These are phyloP conservation scores for Podospora comata DNA, from an alignment of 495 filamentous ascomycete species.

Conservation along the genomic window DNA sequence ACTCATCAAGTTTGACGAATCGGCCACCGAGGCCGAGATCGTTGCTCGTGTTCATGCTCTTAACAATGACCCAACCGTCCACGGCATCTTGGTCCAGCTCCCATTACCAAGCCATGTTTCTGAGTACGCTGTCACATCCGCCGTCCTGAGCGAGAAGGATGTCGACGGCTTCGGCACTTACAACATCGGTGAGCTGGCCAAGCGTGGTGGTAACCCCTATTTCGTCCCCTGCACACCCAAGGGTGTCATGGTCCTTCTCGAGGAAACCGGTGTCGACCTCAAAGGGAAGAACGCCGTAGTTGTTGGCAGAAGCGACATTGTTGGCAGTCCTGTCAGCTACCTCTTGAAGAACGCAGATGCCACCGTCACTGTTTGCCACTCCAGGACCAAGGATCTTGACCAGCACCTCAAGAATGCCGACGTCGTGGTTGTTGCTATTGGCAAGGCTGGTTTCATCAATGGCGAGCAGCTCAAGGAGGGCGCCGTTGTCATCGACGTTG, in stretches of 20 bases:
- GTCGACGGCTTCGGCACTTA: slow-evolving; percentile 92
- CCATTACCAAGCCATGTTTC: slow-evolving; percentile 85
- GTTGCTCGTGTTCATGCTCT: slow-evolving; percentile 73
- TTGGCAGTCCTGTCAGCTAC: slow-evolving; percentile 94
- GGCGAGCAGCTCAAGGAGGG: slow-evolving; percentile 95
- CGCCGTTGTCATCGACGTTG: slow-evolving; percentile 93
- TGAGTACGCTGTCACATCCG: slow-evolving; percentile 83
- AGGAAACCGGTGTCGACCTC: slow-evolving; percentile 78
- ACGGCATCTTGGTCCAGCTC: slow-evolving; percentile 92
- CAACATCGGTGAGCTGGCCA: slow-evolving; percentile 95
- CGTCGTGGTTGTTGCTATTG: slow-evolving; percentile 88
- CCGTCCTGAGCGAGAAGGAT: slow-evolving; percentile 90
- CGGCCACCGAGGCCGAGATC: slow-evolving; percentile 79
- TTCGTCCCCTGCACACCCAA: slow-evolving; percentile 95
- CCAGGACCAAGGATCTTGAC: slow-evolving; percentile 69
- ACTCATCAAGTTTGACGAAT: slow-evolving; percentile 74
- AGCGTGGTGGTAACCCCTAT: slow-evolving; percentile 80
- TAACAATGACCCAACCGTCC: slow-evolving; percentile 83
- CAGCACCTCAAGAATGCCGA: slow-evolving; percentile 79
- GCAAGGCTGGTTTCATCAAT: slow-evolving; percentile 79
- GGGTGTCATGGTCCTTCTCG: slow-evolving; percentile 88
- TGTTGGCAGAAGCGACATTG: slow-evolving; percentile 91
- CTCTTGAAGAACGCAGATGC: slow-evolving; percentile 92
- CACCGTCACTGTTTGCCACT: slow-evolving; percentile 95
- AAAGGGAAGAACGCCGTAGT: slow-evolving; percentile 92